These are phyloP conservation scores for Rhizopogon roseolus DNA, from an alignment of 768 basidiomycete species.

Conservation along the genomic window DNA sequence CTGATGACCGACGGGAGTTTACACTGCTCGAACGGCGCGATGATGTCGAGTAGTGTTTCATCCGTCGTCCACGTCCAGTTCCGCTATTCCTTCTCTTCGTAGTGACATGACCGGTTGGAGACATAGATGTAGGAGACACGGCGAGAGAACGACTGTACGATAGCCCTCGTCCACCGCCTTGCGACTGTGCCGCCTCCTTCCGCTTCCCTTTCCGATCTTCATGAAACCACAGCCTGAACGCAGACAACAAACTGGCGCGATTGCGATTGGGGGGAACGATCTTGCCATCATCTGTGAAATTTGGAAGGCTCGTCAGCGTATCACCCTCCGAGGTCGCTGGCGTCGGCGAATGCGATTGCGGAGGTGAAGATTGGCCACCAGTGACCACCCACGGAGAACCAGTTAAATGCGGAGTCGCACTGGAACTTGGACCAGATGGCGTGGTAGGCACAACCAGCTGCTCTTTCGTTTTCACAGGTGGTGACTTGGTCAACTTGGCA, in stretches of 20 bases:
- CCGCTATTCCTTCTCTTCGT: conserved; percentile 51
- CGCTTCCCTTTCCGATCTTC: conserved; percentile 88
- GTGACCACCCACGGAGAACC: conserved; percentile 77
- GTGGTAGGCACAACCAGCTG: conserved; percentile 42
- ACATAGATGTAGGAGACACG: conserved; percentile 19
- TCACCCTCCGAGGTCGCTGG: conserved; percentile 51
- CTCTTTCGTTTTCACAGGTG: conserved; percentile 52
- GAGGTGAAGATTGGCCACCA: conserved; percentile 35
- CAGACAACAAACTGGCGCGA: conserved; percentile 75
- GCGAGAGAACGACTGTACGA: conserved; percentile 22
- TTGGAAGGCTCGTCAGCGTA: conserved; percentile 45
- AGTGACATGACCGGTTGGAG: conserved; percentile 28
- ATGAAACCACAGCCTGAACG: conserved; percentile 90
- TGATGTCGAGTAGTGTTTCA: conserved; percentile 67
- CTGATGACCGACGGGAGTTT: conserved; percentile 74
- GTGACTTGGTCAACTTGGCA: conserved; percentile 61
- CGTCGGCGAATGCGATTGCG: conserved; percentile 33
- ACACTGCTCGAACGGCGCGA: conserved; percentile 89
- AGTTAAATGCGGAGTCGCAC: conserved; percentile 25
- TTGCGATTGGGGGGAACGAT: conserved; percentile 43
- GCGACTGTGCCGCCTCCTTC: conserved; percentile 38
- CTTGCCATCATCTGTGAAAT: conserved; percentile 30
- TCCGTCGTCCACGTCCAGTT: conserved; percentile 43
- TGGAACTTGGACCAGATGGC: conserved; percentile 34
- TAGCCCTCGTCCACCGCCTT: conserved; percentile 15